phyloP scores from a whole-genome alignment of 2,329 filamentous ascomycete genomes.

The Neopestalotiopsis sp. region DNA sequence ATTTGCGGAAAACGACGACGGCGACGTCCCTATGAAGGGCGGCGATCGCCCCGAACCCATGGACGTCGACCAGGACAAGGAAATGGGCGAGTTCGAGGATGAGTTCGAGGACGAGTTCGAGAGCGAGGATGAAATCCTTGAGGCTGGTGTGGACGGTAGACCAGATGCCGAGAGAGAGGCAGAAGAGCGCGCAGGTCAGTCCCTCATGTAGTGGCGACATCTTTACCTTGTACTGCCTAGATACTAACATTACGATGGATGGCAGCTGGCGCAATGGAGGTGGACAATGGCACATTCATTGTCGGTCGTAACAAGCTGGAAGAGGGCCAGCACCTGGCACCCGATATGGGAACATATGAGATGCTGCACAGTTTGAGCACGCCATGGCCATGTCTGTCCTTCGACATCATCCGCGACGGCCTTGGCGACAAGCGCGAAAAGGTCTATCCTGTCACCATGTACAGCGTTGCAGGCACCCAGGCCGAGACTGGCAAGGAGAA shows the following conservation, averaged over 20 bases:
- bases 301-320: conserved; percentile 91
- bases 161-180: conserved; percentile 92
- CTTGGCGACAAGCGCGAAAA: conserved; percentile 84
- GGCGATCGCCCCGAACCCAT: conserved; percentile 39
- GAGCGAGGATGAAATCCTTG: conserved; percentile 87
- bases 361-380: conserved; percentile 96
- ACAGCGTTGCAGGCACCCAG: conserved; percentile 93
- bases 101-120: conserved; percentile 94
- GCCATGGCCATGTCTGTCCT: conserved; percentile 96
- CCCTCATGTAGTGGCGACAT: not conserved
- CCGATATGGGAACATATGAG: conserved; percentile 93
- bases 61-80: conserved; percentile 69
- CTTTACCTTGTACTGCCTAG: not conserved
- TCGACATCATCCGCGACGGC: conserved; percentile 86
- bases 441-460: conserved; percentile 94
- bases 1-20: conserved; percentile 55
- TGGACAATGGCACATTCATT: conserved; percentile 89
- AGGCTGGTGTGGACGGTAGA: conserved; percentile 91
- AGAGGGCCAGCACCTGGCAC: conserved; percentile 87
- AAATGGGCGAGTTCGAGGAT: conserved; percentile 88
- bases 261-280: conserved; percentile 77
- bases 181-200: conserved; percentile 75
- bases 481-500: conserved; percentile 75
- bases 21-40: conserved; percentile 43
- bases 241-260: conserved; percentile 13